A percentile compares a stretch with the other conserved stretches of the same genome.
These are phyloP conservation scores for Harringtonia aguacate DNA, from an alignment of 2,329 filamentous ascomycete species.

Conservation along the genomic window DNA sequence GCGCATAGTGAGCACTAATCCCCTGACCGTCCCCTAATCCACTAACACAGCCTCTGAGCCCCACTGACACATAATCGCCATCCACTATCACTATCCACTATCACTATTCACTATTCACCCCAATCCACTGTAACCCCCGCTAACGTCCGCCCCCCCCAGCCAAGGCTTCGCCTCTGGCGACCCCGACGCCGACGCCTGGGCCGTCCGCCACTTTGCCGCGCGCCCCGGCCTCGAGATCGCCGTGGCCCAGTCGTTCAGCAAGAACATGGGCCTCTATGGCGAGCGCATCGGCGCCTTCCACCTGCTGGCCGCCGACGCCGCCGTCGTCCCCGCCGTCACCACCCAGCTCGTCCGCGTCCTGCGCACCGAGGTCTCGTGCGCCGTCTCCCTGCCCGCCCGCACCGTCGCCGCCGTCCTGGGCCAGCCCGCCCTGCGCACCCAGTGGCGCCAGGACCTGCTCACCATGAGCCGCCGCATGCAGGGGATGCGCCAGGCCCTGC, in stretches of 20 bases:
- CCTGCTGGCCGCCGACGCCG: neutral
- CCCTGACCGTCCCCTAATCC: no score
- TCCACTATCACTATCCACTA: no score
- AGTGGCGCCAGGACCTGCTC: neutral
- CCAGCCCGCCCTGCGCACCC: neutral
- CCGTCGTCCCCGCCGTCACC: neutral
- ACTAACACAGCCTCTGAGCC: no score
- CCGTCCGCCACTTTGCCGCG: neutral
- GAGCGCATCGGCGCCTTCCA: no score
- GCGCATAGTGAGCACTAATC: neutral
- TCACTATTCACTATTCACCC: no score
- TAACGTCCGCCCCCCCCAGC: neutral
- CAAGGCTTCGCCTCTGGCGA: constrained; percentile 1
- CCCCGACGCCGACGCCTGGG: constrained; percentile 1
- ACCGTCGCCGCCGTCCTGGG: neutral
- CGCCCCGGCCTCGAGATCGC: neutral
- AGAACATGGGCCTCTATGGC: constrained; percentile 2
- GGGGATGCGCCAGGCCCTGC: neutral
- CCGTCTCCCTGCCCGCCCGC: neutral
- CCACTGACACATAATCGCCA: no score
- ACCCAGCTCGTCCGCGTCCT: neutral
- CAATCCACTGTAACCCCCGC: no score
- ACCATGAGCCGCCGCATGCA: neutral
- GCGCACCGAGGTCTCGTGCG: neutral
- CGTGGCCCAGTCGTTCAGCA: constrained; percentile 2